A percentile compares a stretch with the other conserved stretches of the same genome.
phyloP scores from a whole-genome alignment of 139 green algal genomes.

The Diplosphaera chodatii region DNA sequence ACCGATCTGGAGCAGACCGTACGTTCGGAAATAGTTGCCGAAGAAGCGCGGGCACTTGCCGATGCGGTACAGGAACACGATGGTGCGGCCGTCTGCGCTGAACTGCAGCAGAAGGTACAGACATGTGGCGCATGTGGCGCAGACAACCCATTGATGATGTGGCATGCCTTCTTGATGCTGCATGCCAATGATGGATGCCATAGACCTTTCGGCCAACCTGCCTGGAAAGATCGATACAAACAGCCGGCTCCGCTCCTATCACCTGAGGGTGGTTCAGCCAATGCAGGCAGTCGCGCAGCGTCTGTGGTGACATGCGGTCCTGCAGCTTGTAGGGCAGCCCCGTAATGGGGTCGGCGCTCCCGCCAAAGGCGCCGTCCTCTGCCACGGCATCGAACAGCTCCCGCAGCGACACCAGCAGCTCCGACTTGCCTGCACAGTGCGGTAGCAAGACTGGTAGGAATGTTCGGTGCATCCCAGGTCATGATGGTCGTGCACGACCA shows the following conservation, averaged over 20 bases:
- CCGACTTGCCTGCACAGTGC: not conserved
- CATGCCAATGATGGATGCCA: too few relatives aligned
- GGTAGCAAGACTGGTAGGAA: too few relatives aligned
- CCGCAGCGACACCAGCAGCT: slow-evolving; percentile 10
- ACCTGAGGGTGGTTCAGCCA: not conserved
- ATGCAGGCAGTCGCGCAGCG: not conserved
- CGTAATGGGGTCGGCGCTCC: not conserved
- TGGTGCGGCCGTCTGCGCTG: not conserved
- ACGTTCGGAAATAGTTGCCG: not conserved
- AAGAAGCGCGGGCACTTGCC: not conserved
- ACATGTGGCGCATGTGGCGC: too few relatives aligned
- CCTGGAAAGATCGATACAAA: too few relatives aligned
- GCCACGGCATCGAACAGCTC: slow-evolving; percentile 1
- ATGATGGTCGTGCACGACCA: too few relatives aligned
- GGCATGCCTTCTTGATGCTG: too few relatives aligned
- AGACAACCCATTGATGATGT: too few relatives aligned
- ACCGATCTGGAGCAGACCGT: too few relatives aligned
- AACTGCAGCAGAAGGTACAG: not conserved
- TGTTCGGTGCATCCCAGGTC: too few relatives aligned
- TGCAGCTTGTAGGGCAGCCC: slow-evolving; percentile 10
- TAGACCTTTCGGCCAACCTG: too few relatives aligned
- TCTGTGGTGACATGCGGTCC: not conserved
- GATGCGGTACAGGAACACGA: not conserved
- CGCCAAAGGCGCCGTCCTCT: not conserved
- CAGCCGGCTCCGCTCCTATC: too few relatives aligned